Percentiles rank a stretch among this genome's conserved stretches.
phyloP scores from a whole-genome alignment of 345 rosid genomes.

The Populus nigra region DNA sequence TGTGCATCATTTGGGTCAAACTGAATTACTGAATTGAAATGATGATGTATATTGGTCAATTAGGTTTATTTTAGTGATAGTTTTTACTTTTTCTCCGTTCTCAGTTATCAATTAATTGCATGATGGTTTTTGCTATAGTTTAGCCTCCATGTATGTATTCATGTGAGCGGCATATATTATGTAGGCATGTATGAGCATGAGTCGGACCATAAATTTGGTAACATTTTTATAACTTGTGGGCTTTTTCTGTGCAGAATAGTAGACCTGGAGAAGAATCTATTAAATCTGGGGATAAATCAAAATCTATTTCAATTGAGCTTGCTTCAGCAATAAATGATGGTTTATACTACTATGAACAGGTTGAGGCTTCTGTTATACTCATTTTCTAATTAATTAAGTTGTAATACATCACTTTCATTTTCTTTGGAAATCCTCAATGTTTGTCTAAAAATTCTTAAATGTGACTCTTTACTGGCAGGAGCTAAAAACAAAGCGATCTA shows the following conservation, averaged over 20 bases:
- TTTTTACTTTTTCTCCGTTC: background rate
- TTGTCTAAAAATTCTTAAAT: slow-evolving; percentile 14
- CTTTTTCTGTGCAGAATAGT: slow-evolving; percentile 64
- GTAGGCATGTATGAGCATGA: background rate
- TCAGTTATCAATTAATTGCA: background rate
- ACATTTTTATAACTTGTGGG: slow-evolving; percentile 8
- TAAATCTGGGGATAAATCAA: slow-evolving; percentile 40
- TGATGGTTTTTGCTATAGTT: background rate
- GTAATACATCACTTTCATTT: background rate
- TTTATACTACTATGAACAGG: slow-evolving; percentile 93
- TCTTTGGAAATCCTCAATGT: background rate
- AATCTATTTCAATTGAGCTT: slow-evolving; percentile 65
- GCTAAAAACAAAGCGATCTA: slow-evolving; percentile 56
- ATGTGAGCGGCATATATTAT: background rate
- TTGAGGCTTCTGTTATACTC: slow-evolving; percentile 18
- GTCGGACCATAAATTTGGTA: background rate
- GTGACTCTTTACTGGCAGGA: slow-evolving; percentile 47
- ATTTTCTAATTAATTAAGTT: slow-evolving; percentile 3
- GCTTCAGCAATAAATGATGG: slow-evolving; percentile 91
- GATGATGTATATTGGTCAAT: background rate
- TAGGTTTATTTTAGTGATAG: background rate
- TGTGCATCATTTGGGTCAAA: background rate
- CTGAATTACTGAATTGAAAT: background rate
- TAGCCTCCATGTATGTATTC: background rate
- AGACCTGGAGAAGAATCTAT: slow-evolving; percentile 48